phyloP scores from a whole-genome alignment of 2,329 filamentous ascomycete species.

The Amauroascus verrucosus region DNA sequence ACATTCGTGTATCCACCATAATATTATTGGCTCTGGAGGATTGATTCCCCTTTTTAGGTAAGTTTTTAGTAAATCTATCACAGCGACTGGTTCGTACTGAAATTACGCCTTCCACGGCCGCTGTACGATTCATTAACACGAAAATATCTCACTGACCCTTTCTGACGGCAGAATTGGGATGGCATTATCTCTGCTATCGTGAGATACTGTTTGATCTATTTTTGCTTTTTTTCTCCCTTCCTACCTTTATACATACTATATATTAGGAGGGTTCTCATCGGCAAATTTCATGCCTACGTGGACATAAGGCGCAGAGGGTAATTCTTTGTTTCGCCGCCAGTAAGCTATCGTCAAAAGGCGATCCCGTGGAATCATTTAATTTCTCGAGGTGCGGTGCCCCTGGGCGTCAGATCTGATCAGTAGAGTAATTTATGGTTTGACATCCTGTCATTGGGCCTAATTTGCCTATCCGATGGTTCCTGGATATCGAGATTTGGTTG shows the following conservation, averaged over 20 bases:
- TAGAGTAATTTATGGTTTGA: neutral
- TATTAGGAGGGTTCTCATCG: neutral
- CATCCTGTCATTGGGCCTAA: neutral
- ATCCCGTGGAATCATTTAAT: neutral
- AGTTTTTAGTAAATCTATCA: neutral
- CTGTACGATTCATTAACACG: neutral
- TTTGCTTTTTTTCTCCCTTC: no score
- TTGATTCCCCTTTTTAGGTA: neutral
- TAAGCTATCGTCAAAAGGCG: neutral
- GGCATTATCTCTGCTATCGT: neutral
- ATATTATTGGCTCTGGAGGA: no score
- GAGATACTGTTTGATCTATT: neutral
- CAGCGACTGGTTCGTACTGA: neutral
- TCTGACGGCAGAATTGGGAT: neutral
- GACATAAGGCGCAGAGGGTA: neutral
- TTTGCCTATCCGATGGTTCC: neutral
- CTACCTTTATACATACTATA: neutral
- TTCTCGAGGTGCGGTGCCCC: neutral
- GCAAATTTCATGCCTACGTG: constrained; percentile 2
- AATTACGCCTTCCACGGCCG: neutral
- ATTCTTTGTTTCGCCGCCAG: constrained; percentile 1
- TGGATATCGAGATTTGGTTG: neutral
- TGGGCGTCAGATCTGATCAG: neutral
- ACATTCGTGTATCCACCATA: neutral
- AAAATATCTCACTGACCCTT: neutral